Evolutionary conservation across 2,329 filamentous ascomycete genomes (phyloP).

Genomic region (Trichoderma koningii): DNA sequence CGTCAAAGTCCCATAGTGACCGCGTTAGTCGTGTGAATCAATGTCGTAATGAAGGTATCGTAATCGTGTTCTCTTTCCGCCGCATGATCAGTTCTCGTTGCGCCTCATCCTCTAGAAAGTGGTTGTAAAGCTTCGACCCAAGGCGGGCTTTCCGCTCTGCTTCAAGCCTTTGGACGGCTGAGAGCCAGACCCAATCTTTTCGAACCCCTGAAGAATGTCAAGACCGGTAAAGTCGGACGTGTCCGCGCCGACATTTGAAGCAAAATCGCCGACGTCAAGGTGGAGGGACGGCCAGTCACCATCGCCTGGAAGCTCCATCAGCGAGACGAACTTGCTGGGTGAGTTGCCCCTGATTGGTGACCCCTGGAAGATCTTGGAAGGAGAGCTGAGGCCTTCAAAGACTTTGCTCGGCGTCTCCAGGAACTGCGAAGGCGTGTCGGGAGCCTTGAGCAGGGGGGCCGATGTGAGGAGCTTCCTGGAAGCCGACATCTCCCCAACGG

Average conservation of each 20-base stretch:
- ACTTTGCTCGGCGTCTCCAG: constrained; percentile 61
- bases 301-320: constrained; percentile 42
- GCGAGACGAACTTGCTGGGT: constrained; percentile 52
- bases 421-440: constrained; percentile 43
- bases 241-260: constrained; percentile 51
- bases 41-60: constrained; percentile 30
- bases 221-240: constrained; percentile 61
- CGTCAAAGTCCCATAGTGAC: constrained; percentile 12
- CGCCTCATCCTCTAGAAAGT: constrained; percentile 33
- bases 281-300: constrained; percentile 44
- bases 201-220: constrained; percentile 74
- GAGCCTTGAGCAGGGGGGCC: constrained; percentile 53
- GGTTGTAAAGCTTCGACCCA: constrained; percentile 40
- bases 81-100: constrained; percentile 3
- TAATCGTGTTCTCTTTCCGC: constrained; percentile 22
- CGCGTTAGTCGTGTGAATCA: constrained; percentile 17
- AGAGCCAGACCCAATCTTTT: constrained; percentile 65
- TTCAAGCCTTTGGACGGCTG: constrained; percentile 35
- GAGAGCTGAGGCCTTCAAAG: constrained; percentile 57
- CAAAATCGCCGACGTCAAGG: constrained; percentile 46
- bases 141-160: constrained; percentile 33
- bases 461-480: constrained; percentile 55
- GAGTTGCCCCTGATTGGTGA: constrained; percentile 46
- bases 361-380: constrained; percentile 52
- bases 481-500: constrained; percentile 59